Percentiles rank a stretch among this genome's conserved stretches.
These are phyloP conservation scores for Groenewaldozyma salmanticensis DNA, from an alignment of 805 yeast genomes.

Conservation along the genomic window DNA sequence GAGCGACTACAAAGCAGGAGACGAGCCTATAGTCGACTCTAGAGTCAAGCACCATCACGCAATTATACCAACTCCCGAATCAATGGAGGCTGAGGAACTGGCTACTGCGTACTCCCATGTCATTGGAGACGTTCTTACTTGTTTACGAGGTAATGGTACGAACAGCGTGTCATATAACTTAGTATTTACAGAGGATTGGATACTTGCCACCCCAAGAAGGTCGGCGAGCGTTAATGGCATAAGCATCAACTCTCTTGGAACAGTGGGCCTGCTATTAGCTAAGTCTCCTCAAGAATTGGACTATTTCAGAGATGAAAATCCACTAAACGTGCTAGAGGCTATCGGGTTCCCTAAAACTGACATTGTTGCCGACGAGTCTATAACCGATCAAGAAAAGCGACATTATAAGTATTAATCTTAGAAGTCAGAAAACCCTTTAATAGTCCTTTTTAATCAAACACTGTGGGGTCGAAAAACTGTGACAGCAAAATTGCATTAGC, in stretches of 20 bases:
- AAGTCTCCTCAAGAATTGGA: slow-evolving; percentile 50
- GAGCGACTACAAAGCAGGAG: slow-evolving; percentile 22
- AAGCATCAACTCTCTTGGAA: slow-evolving; percentile 75
- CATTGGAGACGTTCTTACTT: slow-evolving; percentile 60
- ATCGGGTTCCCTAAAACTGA: slow-evolving; percentile 47
- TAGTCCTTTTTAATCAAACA: slow-evolving; percentile 9
- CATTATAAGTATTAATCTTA: not conserved
- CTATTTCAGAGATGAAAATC: slow-evolving; percentile 33
- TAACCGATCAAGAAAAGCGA: not conserved
- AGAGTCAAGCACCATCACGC: slow-evolving; percentile 73
- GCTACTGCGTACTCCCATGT: slow-evolving; percentile 64
- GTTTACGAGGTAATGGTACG: slow-evolving; percentile 35
- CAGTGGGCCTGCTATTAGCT: slow-evolving; percentile 67
- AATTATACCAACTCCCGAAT: slow-evolving; percentile 51
- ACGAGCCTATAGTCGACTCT: slow-evolving; percentile 54
- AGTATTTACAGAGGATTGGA: slow-evolving; percentile 71
- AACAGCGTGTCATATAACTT: slow-evolving; percentile 62
- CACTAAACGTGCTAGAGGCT: slow-evolving; percentile 42
- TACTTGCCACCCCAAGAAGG: slow-evolving; percentile 74
- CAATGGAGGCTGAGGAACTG: slow-evolving; percentile 46
- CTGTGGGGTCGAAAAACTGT: slow-evolving; percentile 11
- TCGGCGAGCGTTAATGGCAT: slow-evolving; percentile 37
- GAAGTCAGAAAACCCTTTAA: too few species aligned
- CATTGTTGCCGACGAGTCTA: slow-evolving; percentile 15
- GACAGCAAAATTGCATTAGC: slow-evolving; percentile 65